Evolutionary conservation across 1,284 basidiomycete species (phyloP).

Genomic region (Cystobasidium slooffiae): DNA sequence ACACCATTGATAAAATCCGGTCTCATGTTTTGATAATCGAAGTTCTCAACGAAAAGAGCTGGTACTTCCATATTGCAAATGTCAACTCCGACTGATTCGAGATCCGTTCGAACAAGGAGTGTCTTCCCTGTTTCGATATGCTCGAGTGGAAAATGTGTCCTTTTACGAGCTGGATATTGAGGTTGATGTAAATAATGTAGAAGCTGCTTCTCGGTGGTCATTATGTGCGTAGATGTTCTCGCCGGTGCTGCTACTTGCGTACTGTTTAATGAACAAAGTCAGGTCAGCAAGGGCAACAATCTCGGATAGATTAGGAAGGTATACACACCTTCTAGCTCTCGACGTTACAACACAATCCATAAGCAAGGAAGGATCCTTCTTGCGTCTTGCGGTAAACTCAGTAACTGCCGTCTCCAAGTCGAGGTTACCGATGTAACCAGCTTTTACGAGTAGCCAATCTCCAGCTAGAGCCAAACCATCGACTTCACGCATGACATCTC

Average conservation of each 20-base stretch:
- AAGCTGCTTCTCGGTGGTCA: constrained; percentile 53
- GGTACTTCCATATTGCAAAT: constrained; percentile 78
- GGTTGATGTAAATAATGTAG: constrained; percentile 52
- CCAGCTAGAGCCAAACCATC: constrained; percentile 78
- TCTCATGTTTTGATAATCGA: constrained; percentile 91
- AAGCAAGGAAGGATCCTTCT: constrained; percentile 46
- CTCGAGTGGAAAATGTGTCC: constrained; percentile 73
- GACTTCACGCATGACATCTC: constrained; percentile 95
- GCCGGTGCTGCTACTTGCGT: background rate
- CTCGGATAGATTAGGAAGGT: constrained; percentile 45
- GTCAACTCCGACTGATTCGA: constrained; percentile 66
- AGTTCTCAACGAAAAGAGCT: constrained; percentile 97
- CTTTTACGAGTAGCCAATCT: constrained; percentile 92
- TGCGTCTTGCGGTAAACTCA: constrained; percentile 56
- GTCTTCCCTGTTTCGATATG: constrained; percentile 68
- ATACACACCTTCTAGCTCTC: constrained; percentile 43
- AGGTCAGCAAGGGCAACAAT: constrained; percentile 44
- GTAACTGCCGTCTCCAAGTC: constrained; percentile 85
- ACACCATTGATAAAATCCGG: constrained; percentile 96
- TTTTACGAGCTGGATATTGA: constrained; percentile 73
- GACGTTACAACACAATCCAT: constrained; percentile 52
- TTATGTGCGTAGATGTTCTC: constrained; percentile 49
- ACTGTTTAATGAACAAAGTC: constrained; percentile 40
- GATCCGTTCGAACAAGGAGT: constrained; percentile 57
- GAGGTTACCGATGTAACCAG: constrained; percentile 92